Base-by-base conservation (phyloP, 2,329 filamentous ascomycete species). In the Aspergillus tamarii region DNA sequence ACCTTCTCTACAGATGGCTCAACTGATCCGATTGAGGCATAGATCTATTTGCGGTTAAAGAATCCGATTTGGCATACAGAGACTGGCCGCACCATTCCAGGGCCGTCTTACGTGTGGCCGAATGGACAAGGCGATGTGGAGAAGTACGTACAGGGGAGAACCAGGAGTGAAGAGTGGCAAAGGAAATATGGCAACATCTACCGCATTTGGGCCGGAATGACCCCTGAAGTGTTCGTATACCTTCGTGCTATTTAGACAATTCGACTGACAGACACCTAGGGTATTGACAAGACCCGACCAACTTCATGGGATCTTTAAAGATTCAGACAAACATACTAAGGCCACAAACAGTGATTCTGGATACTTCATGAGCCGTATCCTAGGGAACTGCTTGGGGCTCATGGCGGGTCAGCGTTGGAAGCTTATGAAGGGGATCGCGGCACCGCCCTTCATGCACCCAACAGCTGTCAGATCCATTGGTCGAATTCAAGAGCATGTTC, bases 241-340 rank as follows among this genome's bases (percentile, higher is more conserved):
- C 26, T 69, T 9, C 45, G 1, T 34, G 32, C 4, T 16, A 26
- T n/a, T n/a, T n/a, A n/a, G 28, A 32, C 28, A 4, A 10, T 54
- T 12, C 34, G 16, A 45, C n/a, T 11, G 32, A 45, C 14, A 28
- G 46, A 81, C 21, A 12, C 7, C 34, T 16, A 77, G 14, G 3
- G 78, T 82, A 2, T 55, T 82, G 7, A 78, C 75, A 0, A 46
- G 67, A 6, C 74, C 79, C 3, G 67, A 74, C 4, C 68, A 82
- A 57, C 59, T 83, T 0, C 60, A 77, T 64, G 63, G 64, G 0
- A 72, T 82, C 7, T 83, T 82, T 65, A 73, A 70, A 36, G 82
- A 84, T 64, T 84, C 82, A 0, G 73, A 83, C 60, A 74, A 69
- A 45, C 82, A 84, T 65, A 48, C 62, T 23, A 83, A 84, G 65